Evolutionary conservation across 805 yeast species (phyloP), one percentile per base, ranked within the genome.

Genomic region (Monosporozyma unispora): DNA sequence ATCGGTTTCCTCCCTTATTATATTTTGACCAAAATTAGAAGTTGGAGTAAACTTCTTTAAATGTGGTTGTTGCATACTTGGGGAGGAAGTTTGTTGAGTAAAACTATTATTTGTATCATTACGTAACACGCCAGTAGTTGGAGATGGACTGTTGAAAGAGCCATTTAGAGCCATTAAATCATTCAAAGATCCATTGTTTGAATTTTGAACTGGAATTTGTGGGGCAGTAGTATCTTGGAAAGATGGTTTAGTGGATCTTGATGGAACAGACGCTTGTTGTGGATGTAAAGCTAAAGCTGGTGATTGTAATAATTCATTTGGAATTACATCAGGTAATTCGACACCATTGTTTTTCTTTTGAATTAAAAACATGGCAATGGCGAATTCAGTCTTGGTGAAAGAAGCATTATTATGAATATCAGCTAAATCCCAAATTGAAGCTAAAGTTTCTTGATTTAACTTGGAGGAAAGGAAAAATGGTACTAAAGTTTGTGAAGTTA

Each of bases 371-470:
- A 93, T 84, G 16, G 98, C 97, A 61, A 93, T 83, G 2, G 95
- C 82, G 66, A 93, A 93, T 65, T 93, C 99, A 55, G 79, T 74
- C 59, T 77, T 80, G 45, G 87, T 76, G 61, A 93, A 88, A 40
- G 76, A 76, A 23, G 96, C 97, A 42, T 86, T 80, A 66, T 88
- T 88, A 56, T 87, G 84, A 53, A 88, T 76, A 64, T 93, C 97
- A 9, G 98, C 80, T 57, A 93, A 74, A 68, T 93, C 99, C 99
- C 99, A 93, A 41, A 91, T 81, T 22, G 80, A 70, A 1, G 98
- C 99, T 54, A 93, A 75, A 19, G 80, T 81, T 47, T 87, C 90
- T 60, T 90, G 96, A 47, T 82, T 77, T 52, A 93, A 77, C 53
- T 87, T 85, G 2, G 98, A 91, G 9, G 93, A 84, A 75, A 87